phyloP scores from a whole-genome alignment of 2,329 filamentous ascomycete species.

The Fusarium pseudoanthophilum region DNA sequence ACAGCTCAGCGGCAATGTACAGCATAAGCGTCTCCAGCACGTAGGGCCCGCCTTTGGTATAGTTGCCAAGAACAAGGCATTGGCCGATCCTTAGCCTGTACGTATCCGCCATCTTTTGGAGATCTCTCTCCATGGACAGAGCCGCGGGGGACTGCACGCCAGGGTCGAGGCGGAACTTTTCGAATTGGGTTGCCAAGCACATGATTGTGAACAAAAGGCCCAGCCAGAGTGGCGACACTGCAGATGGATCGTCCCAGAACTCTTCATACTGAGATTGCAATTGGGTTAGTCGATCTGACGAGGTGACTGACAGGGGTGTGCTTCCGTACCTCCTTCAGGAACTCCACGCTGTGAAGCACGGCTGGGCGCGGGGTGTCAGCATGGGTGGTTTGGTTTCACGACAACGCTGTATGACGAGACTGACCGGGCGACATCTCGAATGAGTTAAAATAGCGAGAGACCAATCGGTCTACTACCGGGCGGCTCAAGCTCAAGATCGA shows the following conservation, averaged over 20 bases:
- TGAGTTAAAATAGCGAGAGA: conserved; percentile 52
- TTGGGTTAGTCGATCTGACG: rapidly evolving
- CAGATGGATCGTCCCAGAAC: conserved; percentile 55
- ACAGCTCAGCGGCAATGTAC: conserved; percentile 49
- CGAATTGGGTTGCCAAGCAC: conserved; percentile 49
- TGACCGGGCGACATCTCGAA: conserved; percentile 41
- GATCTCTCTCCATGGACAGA: neutral
- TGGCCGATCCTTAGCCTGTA: conserved; percentile 35
- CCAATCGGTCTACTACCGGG: conserved; percentile 47
- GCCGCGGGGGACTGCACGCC: neutral
- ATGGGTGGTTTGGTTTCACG: too few relatives aligned
- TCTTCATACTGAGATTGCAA: conserved; percentile 50
- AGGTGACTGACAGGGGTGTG: too few relatives aligned
- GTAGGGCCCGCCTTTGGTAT: conserved; percentile 56
- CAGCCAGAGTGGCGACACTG: conserved; percentile 56
- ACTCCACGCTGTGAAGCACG: conserved; percentile 4
- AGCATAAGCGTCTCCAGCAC: conserved; percentile 54
- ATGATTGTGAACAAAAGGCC: conserved; percentile 60
- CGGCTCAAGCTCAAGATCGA: conserved; percentile 38
- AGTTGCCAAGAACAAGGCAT: conserved; percentile 52
- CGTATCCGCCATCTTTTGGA: neutral
- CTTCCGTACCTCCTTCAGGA: conserved; percentile 10
- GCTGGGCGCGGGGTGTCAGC: neutral
- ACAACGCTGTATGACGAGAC: neutral
- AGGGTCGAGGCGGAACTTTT: conserved; percentile 10